Conservation (phyloP, 805 yeast genomes). For the Saccharomyces eubayanus region DNA sequence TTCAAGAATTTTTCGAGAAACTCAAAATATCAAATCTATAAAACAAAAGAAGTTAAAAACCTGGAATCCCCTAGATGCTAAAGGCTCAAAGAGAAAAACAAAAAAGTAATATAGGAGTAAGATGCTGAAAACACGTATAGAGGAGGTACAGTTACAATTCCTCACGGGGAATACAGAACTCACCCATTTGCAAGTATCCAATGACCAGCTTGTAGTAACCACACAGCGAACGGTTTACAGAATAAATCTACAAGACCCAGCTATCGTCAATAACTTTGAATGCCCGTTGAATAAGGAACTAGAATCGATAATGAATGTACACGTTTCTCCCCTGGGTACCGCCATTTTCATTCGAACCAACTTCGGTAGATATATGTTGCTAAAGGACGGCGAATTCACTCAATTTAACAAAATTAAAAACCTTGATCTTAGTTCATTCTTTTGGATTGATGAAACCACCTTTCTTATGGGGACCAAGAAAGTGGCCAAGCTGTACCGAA, state of each 20-base stretch:
- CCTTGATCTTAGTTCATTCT: not conserved
- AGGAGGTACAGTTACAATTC: not conserved
- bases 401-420: not conserved
- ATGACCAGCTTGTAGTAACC: not conserved
- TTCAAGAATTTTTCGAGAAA: not conserved
- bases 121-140: not conserved
- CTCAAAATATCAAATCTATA: not conserved
- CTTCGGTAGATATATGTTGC: not conserved
- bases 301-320: not conserved
- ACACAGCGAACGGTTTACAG: not conserved
- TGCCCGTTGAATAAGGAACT: not conserved
- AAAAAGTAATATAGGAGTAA: not conserved
- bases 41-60: not conserved
- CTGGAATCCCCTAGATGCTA: not conserved
- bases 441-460: not conserved
- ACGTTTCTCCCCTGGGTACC: not conserved
- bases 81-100: not conserved
- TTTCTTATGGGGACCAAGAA: conserved; percentile 4
- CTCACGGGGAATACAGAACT: not conserved
- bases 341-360: not conserved
- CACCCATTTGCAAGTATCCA: not conserved
- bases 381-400: not conserved
- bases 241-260: not conserved
- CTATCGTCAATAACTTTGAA: not conserved
- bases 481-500: conserved; percentile 10